Conservation (phyloP, 371 early-diverging fungal genomes). For the Mucor indicus region DNA sequence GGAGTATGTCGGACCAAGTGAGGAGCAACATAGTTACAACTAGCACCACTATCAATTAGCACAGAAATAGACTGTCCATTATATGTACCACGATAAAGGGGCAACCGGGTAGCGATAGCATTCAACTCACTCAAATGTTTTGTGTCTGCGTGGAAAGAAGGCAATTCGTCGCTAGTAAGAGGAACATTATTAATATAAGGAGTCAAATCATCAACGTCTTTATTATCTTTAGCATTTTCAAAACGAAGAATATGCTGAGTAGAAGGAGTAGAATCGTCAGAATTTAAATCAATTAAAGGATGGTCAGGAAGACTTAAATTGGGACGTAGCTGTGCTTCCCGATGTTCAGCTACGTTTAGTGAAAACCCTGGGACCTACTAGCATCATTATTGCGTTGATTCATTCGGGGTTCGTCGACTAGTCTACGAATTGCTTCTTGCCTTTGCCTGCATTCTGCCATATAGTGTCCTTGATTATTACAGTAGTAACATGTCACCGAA, state of each 20-base stretch:
- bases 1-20: neutral
- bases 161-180: no score
- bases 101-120: neutral
- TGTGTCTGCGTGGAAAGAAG: neutral
- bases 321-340: slow-evolving; percentile 1
- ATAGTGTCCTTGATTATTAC: neutral
- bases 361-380: slow-evolving; percentile 6
- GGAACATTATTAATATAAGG: no score
- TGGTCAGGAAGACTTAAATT: neutral
- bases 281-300: no score
- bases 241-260: no score
- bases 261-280: no score
- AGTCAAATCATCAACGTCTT: no score
- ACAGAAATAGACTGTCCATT: neutral
- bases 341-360: slow-evolving; percentile 3
- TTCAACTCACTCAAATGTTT: neutral
- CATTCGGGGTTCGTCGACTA: neutral
- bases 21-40: slow-evolving; percentile 1
- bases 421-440: neutral
- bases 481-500: slow-evolving; percentile 1
- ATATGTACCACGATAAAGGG: neutral
- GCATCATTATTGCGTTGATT: neutral
- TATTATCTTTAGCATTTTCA: no score
- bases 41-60: slow-evolving; percentile 3
- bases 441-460: neutral